Evolutionary conservation across 371 early-diverging fungal genomes (phyloP).

Genomic region (Choanephora cucurbitarum): DNA sequence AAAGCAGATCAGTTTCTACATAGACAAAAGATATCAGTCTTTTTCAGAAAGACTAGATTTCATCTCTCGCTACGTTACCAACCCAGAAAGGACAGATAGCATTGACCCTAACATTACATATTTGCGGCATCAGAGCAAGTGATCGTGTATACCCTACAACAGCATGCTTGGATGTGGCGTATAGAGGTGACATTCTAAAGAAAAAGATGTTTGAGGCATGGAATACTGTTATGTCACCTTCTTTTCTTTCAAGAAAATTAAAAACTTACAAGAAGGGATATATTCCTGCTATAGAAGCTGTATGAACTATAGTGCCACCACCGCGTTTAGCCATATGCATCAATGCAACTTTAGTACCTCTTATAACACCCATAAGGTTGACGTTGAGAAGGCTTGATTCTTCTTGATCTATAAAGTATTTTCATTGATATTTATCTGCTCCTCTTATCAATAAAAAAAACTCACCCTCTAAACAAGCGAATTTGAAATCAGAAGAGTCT

Average conservation of each 20-base stretch:
- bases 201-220: slow-evolving; percentile 6
- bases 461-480: slow-evolving; percentile 29
- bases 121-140: slow-evolving; percentile 63
- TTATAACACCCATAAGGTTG: slow-evolving; percentile 68
- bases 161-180: slow-evolving; percentile 90
- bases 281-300: slow-evolving; percentile 40
- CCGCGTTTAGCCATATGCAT: slow-evolving; percentile 42
- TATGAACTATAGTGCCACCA: slow-evolving; percentile 52
- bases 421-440: neutral
- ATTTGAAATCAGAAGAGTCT: slow-evolving; percentile 32
- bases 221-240: too few relatives aligned
- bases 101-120: slow-evolving; percentile 45
- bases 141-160: slow-evolving; percentile 89
- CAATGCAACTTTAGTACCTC: slow-evolving; percentile 47
- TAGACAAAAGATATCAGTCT: too few relatives aligned
- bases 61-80: slow-evolving; percentile 17
- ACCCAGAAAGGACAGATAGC: slow-evolving; percentile 37
- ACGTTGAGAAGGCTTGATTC: slow-evolving; percentile 60
- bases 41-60: neutral
- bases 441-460: slow-evolving; percentile 6
- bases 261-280: slow-evolving; percentile 15
- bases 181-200: slow-evolving; percentile 30
- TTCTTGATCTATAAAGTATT: slow-evolving; percentile 12
- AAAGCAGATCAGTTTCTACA: neutral
- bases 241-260: neutral